Conservation (phyloP, 805 yeast genomes). For the Yarrowia sp. region DNA sequence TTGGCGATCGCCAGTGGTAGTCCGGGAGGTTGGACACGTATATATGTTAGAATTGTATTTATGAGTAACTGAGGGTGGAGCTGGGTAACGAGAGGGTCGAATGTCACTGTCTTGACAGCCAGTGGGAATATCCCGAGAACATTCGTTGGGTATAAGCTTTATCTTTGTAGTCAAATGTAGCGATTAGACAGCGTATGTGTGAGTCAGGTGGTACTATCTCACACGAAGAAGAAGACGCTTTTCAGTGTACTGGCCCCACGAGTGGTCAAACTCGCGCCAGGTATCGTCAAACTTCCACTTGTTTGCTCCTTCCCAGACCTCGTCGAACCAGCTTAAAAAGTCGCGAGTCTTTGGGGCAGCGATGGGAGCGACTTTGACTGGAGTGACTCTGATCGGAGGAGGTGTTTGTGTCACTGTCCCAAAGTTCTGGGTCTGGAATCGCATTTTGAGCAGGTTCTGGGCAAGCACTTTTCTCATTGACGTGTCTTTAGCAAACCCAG, state of each 20-base stretch:
- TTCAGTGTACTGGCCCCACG: not conserved
- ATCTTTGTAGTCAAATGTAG: not conserved
- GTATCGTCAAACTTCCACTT: not conserved
- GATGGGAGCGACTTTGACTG: too few species aligned
- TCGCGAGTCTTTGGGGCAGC: not conserved
- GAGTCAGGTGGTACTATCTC: not conserved
- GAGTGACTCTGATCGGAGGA: too few species aligned
- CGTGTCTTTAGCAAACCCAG: not conserved
- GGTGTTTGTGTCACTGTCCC: not conserved
- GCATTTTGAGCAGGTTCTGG: not conserved
- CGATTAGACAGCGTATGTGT: not conserved
- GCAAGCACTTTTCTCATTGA: not conserved
- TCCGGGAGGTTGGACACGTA: not conserved
- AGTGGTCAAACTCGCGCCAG: not conserved
- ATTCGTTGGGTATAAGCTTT: too few species aligned
- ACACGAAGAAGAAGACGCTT: not conserved
- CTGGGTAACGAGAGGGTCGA: too few species aligned
- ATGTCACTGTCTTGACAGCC: too few species aligned
- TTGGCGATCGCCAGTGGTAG: conserved; percentile 36
- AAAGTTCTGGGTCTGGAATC: not conserved
- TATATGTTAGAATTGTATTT: not conserved
- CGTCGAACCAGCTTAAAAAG: not conserved
- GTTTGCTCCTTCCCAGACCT: not conserved
- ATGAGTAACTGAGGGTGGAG: not conserved
- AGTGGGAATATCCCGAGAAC: too few species aligned